Evolutionary conservation across 2,329 filamentous ascomycete genomes (phyloP).

Genomic region (Cladosporium sp.): DNA sequence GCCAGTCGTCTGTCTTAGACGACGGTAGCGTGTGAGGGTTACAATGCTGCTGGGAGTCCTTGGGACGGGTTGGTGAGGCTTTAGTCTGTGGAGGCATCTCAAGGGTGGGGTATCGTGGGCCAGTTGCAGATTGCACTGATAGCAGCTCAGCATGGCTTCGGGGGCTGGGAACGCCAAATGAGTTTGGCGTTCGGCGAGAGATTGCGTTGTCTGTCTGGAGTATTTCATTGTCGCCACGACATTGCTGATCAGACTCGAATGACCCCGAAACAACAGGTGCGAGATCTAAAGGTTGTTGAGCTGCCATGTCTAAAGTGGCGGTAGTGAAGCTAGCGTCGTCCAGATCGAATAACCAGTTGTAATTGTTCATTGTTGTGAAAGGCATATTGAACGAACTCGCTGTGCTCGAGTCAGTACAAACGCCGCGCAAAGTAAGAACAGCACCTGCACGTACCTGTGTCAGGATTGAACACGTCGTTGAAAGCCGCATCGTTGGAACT

Average conservation of each 20-base stretch:
- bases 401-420: conserved; percentile 13
- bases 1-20: background rate
- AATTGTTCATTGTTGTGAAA: conserved; percentile 58
- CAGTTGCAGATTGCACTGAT: conserved; percentile 5
- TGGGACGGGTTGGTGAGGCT: background rate
- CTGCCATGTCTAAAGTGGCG: background rate
- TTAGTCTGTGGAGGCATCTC: background rate
- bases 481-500: conserved; percentile 33
- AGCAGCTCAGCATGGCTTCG: conserved; percentile 2
- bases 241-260: background rate
- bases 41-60: background rate
- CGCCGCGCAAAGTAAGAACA: background rate
- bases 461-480: conserved; percentile 55
- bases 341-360: conserved; percentile 57
- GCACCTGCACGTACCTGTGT: conserved; percentile 41
- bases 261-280: background rate
- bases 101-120: conserved; percentile 4
- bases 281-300: background rate
- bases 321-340: background rate
- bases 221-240: background rate
- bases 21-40: background rate
- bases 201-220: background rate
- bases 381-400: conserved; percentile 62
- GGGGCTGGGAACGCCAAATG: background rate
- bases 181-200: conserved; percentile 21